Evolutionary conservation across 2,329 filamentous ascomycete genomes (phyloP), one percentile per base, ranked within the genome.

Genomic region (Stagonosporopsis vannaccii): DNA sequence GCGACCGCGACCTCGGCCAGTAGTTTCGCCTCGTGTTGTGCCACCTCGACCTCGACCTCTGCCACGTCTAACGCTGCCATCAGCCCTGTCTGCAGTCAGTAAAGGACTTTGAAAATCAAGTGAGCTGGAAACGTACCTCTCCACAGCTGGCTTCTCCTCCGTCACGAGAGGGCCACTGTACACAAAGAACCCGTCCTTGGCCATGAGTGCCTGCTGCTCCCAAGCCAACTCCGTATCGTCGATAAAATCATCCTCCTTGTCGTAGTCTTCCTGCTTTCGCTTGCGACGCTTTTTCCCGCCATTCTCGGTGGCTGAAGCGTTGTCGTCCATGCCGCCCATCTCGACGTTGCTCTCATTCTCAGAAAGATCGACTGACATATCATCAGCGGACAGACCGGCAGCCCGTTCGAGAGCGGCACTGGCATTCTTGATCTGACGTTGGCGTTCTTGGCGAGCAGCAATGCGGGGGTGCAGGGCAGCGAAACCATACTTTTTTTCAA

Each of bases 121-220:
- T 13, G 2, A 9, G 22, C n/a, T 9, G 2, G 2, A 15, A 6
- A 79, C 77, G 69, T 79, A 87, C 85, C 84, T 81, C 71, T 89
- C 87, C 45, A 87, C 81, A 51, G 83, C 78, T 36, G 86, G 81
- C 77, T 95, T 94, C 78, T 96, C 90, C 76, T 96, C 92, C 5
- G 90, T 90, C 20, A 98, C 85, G 42, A 99, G 81, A 8, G 94
- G 94, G 3, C 95, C 95, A 58, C 91, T 96, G 77, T 97, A 99
- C 1, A 99, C 95, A 74, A 98, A 99, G 80, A 98, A 99, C 1
- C 95, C 95, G 73, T 98, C 95, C 66, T 94, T 91, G 64, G 91
- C 94, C 42, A 95, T 93, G 4, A 94, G 92, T 6, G 94, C 94
- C 73, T 96, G 91, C 70, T 96, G 92, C 77, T 98, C 92, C 94